phyloP scores from a whole-genome alignment of 2,329 filamentous ascomycete genomes.

The Colletotrichum tabaci region DNA sequence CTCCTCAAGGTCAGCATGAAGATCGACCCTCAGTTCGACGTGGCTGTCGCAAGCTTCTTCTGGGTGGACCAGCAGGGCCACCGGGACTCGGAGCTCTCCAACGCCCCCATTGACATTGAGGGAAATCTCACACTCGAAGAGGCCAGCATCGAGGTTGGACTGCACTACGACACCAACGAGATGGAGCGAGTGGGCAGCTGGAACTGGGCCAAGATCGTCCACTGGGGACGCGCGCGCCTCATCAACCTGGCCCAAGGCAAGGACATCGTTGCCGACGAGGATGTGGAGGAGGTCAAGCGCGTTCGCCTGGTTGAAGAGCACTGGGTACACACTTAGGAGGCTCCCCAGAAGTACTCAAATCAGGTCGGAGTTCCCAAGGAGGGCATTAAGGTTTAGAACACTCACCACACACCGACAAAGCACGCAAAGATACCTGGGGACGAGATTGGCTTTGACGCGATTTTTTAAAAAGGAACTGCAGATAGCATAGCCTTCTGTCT shows the following conservation, averaged over 20 bases:
- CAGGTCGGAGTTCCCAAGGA: not conserved
- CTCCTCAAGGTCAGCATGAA: slow-evolving; percentile 25
- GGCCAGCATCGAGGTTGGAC: slow-evolving; percentile 5
- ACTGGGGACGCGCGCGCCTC: slow-evolving; percentile 34
- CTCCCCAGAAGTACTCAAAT: not conserved
- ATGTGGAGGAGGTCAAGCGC: slow-evolving; percentile 16
- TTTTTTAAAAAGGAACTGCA: not conserved
- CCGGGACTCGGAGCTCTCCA: slow-evolving; percentile 3
- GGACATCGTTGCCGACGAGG: not conserved
- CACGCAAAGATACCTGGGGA: too few species aligned
- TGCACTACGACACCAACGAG: slow-evolving; percentile 30
- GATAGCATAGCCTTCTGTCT: not conserved
- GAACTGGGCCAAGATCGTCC: slow-evolving; percentile 24
- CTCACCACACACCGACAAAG: not conserved
- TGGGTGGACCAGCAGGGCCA: slow-evolving; percentile 36
- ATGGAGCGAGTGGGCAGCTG: slow-evolving; percentile 25
- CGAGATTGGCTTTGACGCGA: not conserved
- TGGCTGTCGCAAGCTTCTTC: slow-evolving; percentile 15
- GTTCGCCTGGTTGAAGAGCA: slow-evolving; percentile 24
- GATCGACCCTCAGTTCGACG: not conserved
- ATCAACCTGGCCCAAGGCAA: not conserved
- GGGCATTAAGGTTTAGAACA: not conserved
- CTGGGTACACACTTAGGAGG: slow-evolving; percentile 4
- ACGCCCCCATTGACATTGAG: slow-evolving; percentile 17
- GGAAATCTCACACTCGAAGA: slow-evolving; percentile 11